Evolutionary conservation across 352 stramenopile genomes (phyloP), one percentile per base, ranked within the genome.

Genomic region (Blastocystis sp.): DNA sequence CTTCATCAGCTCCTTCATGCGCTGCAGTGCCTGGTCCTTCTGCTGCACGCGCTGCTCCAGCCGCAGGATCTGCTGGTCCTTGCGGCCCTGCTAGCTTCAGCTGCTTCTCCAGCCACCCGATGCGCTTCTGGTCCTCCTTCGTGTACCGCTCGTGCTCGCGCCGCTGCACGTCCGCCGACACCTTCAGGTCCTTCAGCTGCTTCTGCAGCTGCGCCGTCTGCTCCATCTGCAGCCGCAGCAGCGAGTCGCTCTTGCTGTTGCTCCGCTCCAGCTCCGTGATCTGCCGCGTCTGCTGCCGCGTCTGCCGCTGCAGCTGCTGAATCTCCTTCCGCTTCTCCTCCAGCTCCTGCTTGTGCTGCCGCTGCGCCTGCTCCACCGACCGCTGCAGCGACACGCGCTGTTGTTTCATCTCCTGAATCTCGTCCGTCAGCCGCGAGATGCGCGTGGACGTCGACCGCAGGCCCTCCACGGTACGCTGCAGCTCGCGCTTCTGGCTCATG

Each of bases 271-370:
- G 23, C 3, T 84, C 74, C 10, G 23, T 52, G 74, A 84, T 84
- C 34, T 84, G 74, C 14, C 56, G 52, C 5, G 52, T 66, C 41
- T 84, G 74, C 53, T 70, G 60, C 2, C 74, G 74, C 21, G 52
- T 43, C 61, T 84, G 74, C 1, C 56, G 53, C 28, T 67, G 45
- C 61, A 84, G n/a, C 23, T 53, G n/a, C 52, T 67, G 48, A 14
- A 84, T 84, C 21, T 84, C 74, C 74, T 70, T 84, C 38, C 28
- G 67, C 40, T 84, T 84, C 38, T 84, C 74, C 5, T 84, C 74
- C 21, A 84, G 56, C 53, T 67, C 28, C 19, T 28, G 34, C 5
- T 48, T 38, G 14, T 67, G 53, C 53, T 84, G 52, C 5, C 74
- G n/a, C 28, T 84, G 48, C 21, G 23, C 43, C 52, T 84, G 74